A percentile compares a stretch with the other conserved stretches of the same genome.
Conservation (phyloP, 495 filamentous ascomycete species). For the Xylaria longipes region DNA sequence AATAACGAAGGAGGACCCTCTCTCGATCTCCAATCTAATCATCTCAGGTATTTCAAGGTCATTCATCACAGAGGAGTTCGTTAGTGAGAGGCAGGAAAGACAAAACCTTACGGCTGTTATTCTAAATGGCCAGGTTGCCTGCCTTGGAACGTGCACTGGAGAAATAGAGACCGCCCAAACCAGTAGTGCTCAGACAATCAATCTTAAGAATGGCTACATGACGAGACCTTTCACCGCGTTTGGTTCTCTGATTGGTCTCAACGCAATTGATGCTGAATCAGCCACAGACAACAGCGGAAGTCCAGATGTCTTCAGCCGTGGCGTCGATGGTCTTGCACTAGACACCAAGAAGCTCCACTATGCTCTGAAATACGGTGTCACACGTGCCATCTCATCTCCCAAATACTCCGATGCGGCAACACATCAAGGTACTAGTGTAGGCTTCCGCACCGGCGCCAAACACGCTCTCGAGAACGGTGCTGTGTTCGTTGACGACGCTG, state of each 20-base stretch:
- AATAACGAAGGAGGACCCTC: slow-evolving; percentile 43
- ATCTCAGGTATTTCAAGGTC: slow-evolving; percentile 56
- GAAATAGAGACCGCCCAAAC: slow-evolving; percentile 41
- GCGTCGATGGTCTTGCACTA: slow-evolving; percentile 52
- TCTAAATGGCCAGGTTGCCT: slow-evolving; percentile 56
- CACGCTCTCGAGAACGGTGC: slow-evolving; percentile 41
- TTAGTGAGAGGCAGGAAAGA: not conserved
- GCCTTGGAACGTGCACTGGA: slow-evolving; percentile 52
- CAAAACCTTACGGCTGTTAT: slow-evolving; percentile 48
- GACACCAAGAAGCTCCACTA: slow-evolving; percentile 53
- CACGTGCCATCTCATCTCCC: slow-evolving; percentile 54
- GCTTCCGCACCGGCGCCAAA: slow-evolving; percentile 50
- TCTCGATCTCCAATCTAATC: slow-evolving; percentile 45
- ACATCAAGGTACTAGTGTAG: slow-evolving; percentile 54
- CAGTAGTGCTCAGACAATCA: slow-evolving; percentile 43
- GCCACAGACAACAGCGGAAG: slow-evolving; percentile 55
- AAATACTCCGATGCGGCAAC: slow-evolving; percentile 40
- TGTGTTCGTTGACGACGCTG: slow-evolving; percentile 50
- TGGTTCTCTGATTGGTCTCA: slow-evolving; percentile 58
- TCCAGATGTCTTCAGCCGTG: slow-evolving; percentile 49
- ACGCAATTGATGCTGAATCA: slow-evolving; percentile 60
- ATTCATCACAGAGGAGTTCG: slow-evolving; percentile 35
- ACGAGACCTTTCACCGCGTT: slow-evolving; percentile 62
- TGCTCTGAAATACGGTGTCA: slow-evolving; percentile 52
- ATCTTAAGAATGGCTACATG: slow-evolving; percentile 62